Base-by-base conservation (phyloP, 2,329 filamentous ascomycete genomes). In the Hortaea werneckii region DNA sequence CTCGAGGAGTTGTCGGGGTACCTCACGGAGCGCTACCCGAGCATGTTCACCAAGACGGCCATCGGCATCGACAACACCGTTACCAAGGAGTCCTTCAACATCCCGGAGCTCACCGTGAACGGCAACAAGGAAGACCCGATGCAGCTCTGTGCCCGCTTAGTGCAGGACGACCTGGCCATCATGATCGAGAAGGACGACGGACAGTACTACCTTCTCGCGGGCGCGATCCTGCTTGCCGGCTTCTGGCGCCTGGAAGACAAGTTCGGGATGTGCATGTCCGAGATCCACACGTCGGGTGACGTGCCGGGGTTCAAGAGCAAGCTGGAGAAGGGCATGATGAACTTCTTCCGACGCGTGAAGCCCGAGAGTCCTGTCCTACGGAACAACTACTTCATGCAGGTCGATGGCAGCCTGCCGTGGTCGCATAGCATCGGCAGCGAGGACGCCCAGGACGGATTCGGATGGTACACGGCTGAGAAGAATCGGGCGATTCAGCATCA, bases 351-450 rank as follows among this genome's bases (percentile, higher is more conserved):
- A 0, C 70, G 87, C 0, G 64, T 92, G 0, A 74, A 76, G 58
- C 82, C 83, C 1, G 80, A 87, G 37, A 77, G 79, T 39, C 75
- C 80, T 0, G 76, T 84, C 26, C 56, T 79, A 13, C 73, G 86
- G 48, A 87, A 89, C 61, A 90, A 92, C 61, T 94, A 92, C 65
- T 94, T 94, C 68, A 76, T 94, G 51, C 87, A 94, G 66, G 85
- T 92, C 1, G 87, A 94, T 58, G 85, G 88, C 46, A 66, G 75
- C 4, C 70, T 94, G 1, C 71, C 83, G 0, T 94, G 87, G 87
- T 85, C 81, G 48, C 68, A 73, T 57, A 85, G 79, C 55, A 89
- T 94, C 54, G 87, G 87, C 0, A 56, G 67, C 11, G 87, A 94
- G 64, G 85, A 94, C 9, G 42, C 41, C 7, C 65, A 67, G 1